Conservation (phyloP, 345 rosid species). For the Rhizophora apiculata region DNA sequence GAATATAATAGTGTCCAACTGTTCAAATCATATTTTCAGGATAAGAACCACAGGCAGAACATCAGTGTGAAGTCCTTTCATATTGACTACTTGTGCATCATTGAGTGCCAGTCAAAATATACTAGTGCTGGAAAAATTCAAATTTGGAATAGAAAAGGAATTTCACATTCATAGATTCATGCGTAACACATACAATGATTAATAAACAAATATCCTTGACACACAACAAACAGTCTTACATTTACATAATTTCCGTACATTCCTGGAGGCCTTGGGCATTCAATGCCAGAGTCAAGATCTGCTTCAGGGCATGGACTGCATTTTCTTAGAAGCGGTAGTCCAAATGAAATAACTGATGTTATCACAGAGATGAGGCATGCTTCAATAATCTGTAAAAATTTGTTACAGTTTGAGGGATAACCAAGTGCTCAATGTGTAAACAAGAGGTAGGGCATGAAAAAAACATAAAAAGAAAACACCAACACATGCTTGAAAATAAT, state of each 20-base stretch:
- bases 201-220: too few species aligned
- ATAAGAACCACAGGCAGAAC: too few species aligned
- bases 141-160: too few species aligned
- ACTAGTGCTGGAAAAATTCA: too few species aligned
- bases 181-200: too few species aligned
- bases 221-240: constrained; percentile 40
- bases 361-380: constrained; percentile 87
- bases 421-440: background rate
- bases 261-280: constrained; percentile 92
- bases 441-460: constrained; percentile 6
- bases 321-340: constrained; percentile 81
- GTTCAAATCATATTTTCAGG: too few species aligned
- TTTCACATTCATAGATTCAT: too few species aligned
- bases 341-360: constrained; percentile 86
- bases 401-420: background rate
- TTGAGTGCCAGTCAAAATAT: too few species aligned
- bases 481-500: too few species aligned
- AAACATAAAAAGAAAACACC: constrained; percentile 4
- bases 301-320: constrained; percentile 91
- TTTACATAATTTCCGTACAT: constrained; percentile 93
- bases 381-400: constrained; percentile 71
- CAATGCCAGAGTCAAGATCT: constrained; percentile 65
- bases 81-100: too few species aligned
- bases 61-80: too few species aligned
- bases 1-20: too few species aligned